These are phyloP conservation scores for Baeospora myosura DNA, from an alignment of 1,284 basidiomycete genomes.

Conservation along the genomic window DNA sequence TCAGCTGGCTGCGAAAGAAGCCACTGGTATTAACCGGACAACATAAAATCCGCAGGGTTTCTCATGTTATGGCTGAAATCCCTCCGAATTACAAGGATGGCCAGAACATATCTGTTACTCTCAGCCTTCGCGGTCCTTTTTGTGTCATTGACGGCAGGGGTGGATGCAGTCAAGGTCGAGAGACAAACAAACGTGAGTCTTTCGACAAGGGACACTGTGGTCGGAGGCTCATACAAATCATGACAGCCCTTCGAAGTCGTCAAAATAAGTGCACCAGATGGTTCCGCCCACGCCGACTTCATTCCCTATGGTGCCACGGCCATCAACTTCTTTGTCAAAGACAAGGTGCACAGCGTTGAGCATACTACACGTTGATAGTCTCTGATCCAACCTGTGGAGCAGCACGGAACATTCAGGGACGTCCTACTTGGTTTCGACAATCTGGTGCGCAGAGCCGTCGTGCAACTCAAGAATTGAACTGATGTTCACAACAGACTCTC, in stretches of 20 bases:
- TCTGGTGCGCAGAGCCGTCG: conserved; percentile 18
- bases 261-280: conserved; percentile 29
- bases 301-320: conserved; percentile 34
- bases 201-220: no score
- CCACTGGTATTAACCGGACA: no score
- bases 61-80: neutral
- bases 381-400: neutral
- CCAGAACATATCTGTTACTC: no score
- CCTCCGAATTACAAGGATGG: neutral
- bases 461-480: neutral
- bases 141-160: neutral
- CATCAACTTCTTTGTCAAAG: conserved; percentile 37
- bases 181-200: neutral
- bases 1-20: no score
- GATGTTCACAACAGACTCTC: conserved; percentile 20
- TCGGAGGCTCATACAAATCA: neutral
- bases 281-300: conserved; percentile 32
- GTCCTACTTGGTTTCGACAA: conserved; percentile 35
- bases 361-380: neutral
- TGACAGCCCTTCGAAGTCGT: conserved; percentile 23
- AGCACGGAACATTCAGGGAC: conserved; percentile 33
- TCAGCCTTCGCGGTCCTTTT: neutral
- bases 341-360: conserved; percentile 23
- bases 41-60: neutral
- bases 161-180: neutral